phyloP scores from a whole-genome alignment of 139 green algal genomes.

The Picocystis salinarum region DNA sequence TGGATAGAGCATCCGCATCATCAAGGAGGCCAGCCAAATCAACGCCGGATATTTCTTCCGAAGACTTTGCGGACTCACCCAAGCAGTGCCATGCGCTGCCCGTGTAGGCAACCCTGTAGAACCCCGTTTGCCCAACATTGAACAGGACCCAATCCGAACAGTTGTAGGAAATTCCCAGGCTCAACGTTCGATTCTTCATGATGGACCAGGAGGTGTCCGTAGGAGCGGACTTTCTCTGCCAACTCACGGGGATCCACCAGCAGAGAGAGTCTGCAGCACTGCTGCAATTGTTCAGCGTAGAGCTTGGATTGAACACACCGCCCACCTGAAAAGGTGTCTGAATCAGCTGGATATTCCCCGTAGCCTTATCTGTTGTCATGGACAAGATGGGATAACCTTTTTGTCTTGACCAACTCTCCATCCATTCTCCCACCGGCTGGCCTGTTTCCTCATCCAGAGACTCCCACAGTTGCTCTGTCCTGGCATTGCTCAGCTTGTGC shows the following conservation, averaged over 20 bases:
- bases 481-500: constrained; percentile 18
- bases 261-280: too few species aligned
- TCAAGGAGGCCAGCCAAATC: constrained; percentile 38
- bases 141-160: too few species aligned
- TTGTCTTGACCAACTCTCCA: constrained; percentile 18
- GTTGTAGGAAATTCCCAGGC: too few species aligned
- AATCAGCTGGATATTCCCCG: constrained; percentile 1
- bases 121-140: constrained; percentile 19
- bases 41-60: background rate
- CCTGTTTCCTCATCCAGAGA: constrained; percentile 16
- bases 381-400: constrained; percentile 20
- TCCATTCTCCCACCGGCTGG: constrained; percentile 15
- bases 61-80: constrained; percentile 5
- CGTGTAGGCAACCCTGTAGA: constrained; percentile 38
- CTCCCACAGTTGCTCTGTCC: constrained; percentile 18
- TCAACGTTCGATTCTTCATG: too few species aligned
- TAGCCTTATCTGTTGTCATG: constrained; percentile 4
- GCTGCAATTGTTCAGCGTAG: too few species aligned
- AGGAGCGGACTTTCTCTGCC: too few species aligned
- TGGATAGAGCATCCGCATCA: constrained; percentile 29
- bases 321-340: constrained; percentile 16
- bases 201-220: too few species aligned
- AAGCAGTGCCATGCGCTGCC: constrained; percentile 21
- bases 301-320: too few species aligned
- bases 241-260: too few species aligned